Base-by-base conservation (phyloP, 495 filamentous ascomycete species). In the Thozetella sp. region DNA sequence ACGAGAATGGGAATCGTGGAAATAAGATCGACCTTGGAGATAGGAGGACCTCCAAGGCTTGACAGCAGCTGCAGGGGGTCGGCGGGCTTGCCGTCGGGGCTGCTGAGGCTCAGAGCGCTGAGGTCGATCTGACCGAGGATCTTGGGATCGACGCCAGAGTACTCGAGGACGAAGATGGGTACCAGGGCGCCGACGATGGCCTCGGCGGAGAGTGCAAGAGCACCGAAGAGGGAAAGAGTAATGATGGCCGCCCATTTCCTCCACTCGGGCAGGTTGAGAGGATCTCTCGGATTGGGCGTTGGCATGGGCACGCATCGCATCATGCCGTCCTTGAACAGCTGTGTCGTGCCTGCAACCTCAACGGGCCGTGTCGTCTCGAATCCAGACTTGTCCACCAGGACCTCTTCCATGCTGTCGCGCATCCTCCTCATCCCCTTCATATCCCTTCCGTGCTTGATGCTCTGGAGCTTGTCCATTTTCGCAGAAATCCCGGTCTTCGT, bases 141-240 rank as follows among this genome's bases (percentile, higher is more conserved):
- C 26, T 57, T 56, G n/a, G 64, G 61, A 30, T 64, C 61, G 25
- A 61, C 30, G 51, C 64, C 64, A 2, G 64, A 53, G 54, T 67
- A 67, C 37, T 64, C 62, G 26, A 67, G 64, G 13, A 64, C 54
- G 55, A 67, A 67, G n/a, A 67, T 59, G 13, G 64, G 64, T 1
- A 67, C 45, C 9, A 67, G 60, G 55, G 48, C 54, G 22, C 61
- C 61, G 48, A 64, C 54, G 30, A 64, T 61, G 43, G 55, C 45
- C 53, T 67, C 61, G 51, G 64, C 57, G 10, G 57, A 40, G 6
- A 64, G 61, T 46, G 64, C 57, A 11, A 67, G 46, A 22, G 64
- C 63, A 23, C 64, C 64, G 34, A 63, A 67, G 52, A 67, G 60
- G 52, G 57, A 64, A 6, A 61, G 43, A 2, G 57, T 50, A 25